Evolutionary conservation across 768 basidiomycete genomes (phyloP).

Genomic region (Boletus rubescentipes): DNA sequence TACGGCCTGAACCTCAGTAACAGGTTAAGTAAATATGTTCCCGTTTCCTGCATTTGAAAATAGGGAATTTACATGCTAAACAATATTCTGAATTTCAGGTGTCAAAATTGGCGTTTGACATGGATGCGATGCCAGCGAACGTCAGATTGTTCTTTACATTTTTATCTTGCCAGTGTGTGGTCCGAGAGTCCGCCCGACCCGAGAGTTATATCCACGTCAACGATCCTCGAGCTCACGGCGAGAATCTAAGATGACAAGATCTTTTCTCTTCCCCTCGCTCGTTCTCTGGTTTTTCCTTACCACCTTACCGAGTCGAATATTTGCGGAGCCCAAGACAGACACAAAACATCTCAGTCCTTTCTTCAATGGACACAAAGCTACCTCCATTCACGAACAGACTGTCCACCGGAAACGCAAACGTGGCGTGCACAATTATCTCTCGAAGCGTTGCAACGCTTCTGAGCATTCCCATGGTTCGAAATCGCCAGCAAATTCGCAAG

Average conservation of each 20-base stretch:
- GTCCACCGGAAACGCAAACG: constrained; percentile 17
- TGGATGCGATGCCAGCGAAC: background rate
- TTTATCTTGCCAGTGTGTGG: background rate
- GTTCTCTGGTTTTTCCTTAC: constrained; percentile 10
- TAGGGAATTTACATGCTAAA: no score
- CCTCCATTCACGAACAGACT: background rate
- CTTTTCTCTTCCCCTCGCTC: constrained; percentile 7
- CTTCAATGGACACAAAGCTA: background rate
- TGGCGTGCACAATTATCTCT: constrained; percentile 9
- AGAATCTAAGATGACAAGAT: constrained; percentile 12
- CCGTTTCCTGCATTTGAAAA: no score
- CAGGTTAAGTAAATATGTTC: no score
- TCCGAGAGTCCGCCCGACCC: background rate
- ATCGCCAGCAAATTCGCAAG: background rate
- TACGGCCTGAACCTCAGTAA: no score
- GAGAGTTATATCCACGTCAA: background rate
- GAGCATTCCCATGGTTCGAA: constrained; percentile 5
- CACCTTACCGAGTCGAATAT: background rate
- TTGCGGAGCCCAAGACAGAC: background rate
- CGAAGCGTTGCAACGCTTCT: constrained; percentile 19
- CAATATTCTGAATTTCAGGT: constrained; percentile 17
- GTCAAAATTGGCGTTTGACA: constrained; percentile 3
- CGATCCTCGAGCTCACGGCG: background rate
- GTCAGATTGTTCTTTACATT: background rate
- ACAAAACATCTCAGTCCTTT: background rate